Percentiles rank a stretch among this genome's conserved stretches.
Conservation (phyloP, 352 stramenopile genomes). For the Aphanomyces astaci region DNA sequence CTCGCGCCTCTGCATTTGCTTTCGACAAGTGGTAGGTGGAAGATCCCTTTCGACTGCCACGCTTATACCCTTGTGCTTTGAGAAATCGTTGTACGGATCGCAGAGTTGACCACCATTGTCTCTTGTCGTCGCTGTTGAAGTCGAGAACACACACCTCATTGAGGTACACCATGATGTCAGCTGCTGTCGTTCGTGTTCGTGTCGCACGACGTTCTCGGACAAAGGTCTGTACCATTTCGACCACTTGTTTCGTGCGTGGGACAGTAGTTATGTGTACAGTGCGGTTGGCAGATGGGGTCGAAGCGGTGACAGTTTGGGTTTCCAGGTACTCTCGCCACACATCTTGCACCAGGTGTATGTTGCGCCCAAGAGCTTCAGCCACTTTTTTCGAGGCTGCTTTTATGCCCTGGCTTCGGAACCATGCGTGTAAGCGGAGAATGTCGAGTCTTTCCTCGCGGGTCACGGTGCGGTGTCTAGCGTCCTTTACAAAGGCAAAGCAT, state of each 20-base stretch:
- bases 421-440: not conserved
- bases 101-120: not conserved
- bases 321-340: not conserved
- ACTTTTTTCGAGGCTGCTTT: not conserved
- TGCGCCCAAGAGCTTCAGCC: not conserved
- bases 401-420: not conserved
- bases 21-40: not conserved
- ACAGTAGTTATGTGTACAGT: not conserved
- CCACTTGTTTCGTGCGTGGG: not conserved
- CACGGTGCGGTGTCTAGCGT: not conserved
- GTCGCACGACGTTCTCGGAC: not conserved
- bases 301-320: not conserved
- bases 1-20: not conserved
- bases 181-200: not conserved
- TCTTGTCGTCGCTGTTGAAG: not conserved
- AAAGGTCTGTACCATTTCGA: not conserved
- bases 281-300: not conserved
- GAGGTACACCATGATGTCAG: slow-evolving; percentile 14
- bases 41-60: not conserved
- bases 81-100: not conserved
- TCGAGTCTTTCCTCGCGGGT: no score
- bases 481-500: not conserved
- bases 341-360: not conserved
- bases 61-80: not conserved
- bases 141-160: not conserved